phyloP scores from a whole-genome alignment of 495 filamentous ascomycete genomes.

The Trichoderma gamsii region DNA sequence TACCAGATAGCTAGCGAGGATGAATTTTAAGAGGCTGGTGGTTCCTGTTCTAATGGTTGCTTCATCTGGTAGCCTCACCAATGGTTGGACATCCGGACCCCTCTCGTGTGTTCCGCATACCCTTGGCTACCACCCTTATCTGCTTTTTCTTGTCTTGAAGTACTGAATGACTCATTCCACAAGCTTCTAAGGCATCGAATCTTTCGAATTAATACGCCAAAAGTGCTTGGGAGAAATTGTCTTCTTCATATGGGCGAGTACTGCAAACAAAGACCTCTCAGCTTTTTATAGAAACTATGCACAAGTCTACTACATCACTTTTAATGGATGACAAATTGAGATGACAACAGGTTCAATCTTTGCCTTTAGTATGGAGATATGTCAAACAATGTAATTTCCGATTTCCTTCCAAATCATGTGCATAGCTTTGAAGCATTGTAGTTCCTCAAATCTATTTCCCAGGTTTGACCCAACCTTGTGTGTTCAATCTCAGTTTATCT shows the following conservation, averaged over 20 bases:
- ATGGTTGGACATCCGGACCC: background rate
- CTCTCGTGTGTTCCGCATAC: background rate
- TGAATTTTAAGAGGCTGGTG: background rate
- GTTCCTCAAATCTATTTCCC: too few species aligned
- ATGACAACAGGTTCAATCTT: background rate
- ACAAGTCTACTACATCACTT: background rate
- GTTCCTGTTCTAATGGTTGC: background rate
- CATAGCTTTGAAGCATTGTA: background rate
- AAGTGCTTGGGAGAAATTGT: too few species aligned
- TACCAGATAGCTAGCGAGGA: constrained; percentile 2
- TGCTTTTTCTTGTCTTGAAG: background rate
- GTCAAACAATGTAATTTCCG: too few species aligned
- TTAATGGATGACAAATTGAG: background rate
- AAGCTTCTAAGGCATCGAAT: background rate
- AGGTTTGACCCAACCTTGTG: background rate
- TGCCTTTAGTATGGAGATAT: too few species aligned
- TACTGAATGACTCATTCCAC: background rate
- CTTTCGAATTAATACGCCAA: background rate
- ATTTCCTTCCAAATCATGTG: background rate
- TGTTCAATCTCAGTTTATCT: background rate
- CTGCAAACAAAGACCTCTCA: background rate
- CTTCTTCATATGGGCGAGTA: too few species aligned
- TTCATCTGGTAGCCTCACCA: background rate
- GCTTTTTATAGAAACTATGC: background rate
- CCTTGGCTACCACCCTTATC: background rate